Conservation (phyloP, 2,329 filamentous ascomycete species). For the Claviceps digitariae region DNA sequence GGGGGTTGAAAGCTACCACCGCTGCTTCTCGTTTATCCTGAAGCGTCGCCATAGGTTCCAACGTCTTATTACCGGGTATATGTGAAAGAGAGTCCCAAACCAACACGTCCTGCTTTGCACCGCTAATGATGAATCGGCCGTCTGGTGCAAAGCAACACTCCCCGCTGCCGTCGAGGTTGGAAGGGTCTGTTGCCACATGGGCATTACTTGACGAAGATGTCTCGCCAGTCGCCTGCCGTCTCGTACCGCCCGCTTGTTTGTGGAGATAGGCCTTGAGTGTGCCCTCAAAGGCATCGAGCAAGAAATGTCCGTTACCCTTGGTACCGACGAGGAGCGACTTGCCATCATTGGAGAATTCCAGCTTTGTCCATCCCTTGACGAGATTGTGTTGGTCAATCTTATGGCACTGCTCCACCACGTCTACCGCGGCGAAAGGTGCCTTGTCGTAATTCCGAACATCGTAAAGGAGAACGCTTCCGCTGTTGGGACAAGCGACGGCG, state of each 20-base stretch:
- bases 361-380: slow-evolving; percentile 66
- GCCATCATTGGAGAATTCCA: slow-evolving; percentile 95
- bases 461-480: slow-evolving; percentile 74
- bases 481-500: slow-evolving; percentile 70
- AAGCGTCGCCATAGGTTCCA: slow-evolving; percentile 50
- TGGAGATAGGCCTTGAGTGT: slow-evolving; percentile 60
- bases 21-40: slow-evolving; percentile 57
- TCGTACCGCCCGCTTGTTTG: slow-evolving; percentile 40
- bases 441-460: slow-evolving; percentile 91
- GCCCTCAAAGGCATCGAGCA: slow-evolving; percentile 88
- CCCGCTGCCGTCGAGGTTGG: slow-evolving; percentile 44
- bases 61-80: slow-evolving; percentile 38
- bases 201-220: slow-evolving; percentile 13
- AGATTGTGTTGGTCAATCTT: slow-evolving; percentile 41
- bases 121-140: slow-evolving; percentile 76
- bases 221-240: slow-evolving; percentile 41
- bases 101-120: slow-evolving; percentile 58
- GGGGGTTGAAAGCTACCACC: slow-evolving; percentile 75
- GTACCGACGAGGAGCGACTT: slow-evolving; percentile 77
- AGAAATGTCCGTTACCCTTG: slow-evolving; percentile 70
- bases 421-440: slow-evolving; percentile 75
- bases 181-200: slow-evolving; percentile 19
- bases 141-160: slow-evolving; percentile 86
- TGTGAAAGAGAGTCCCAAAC: slow-evolving; percentile 71
- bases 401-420: slow-evolving; percentile 48